Evolutionary conservation across 2,329 filamentous ascomycete species (phyloP).

Genomic region (Nigrograna mackinnonii): DNA sequence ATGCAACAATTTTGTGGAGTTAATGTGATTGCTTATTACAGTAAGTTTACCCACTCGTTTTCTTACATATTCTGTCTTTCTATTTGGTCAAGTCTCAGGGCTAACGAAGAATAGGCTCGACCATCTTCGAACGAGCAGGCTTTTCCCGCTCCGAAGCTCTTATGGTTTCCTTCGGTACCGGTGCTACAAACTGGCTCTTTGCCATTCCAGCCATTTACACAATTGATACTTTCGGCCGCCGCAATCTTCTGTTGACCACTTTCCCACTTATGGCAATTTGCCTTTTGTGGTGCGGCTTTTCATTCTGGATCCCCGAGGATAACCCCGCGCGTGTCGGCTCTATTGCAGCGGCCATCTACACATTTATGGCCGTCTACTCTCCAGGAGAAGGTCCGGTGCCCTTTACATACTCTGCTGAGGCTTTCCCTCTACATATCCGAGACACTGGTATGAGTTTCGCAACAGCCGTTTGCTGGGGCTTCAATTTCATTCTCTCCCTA

Average conservation of each 20-base stretch:
- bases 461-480: slow-evolving; percentile 61
- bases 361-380: slow-evolving; percentile 53
- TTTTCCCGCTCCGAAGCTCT: slow-evolving; percentile 41
- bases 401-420: slow-evolving; percentile 46
- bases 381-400: slow-evolving; percentile 34
- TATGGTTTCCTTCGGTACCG: slow-evolving; percentile 47
- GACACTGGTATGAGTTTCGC: slow-evolving; percentile 46
- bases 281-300: slow-evolving; percentile 31
- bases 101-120: slow-evolving; percentile 11
- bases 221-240: slow-evolving; percentile 49
- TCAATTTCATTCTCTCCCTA: slow-evolving; percentile 58
- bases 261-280: slow-evolving; percentile 52
- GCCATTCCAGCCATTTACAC: slow-evolving; percentile 51
- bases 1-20: slow-evolving; percentile 41
- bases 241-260: slow-evolving; percentile 48
- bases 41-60: slow-evolving; percentile 3
- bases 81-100: not conserved
- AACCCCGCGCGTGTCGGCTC: slow-evolving; percentile 26
- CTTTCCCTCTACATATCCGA: slow-evolving; percentile 50
- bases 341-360: slow-evolving; percentile 48
- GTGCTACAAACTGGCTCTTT: slow-evolving; percentile 50
- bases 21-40: slow-evolving; percentile 31
- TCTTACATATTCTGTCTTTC: no score
- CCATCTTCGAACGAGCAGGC: slow-evolving; percentile 36
- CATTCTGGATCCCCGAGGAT: slow-evolving; percentile 24